Evolutionary conservation across 805 yeast genomes (phyloP).

Genomic region (Yamadazyma nakazawae): DNA sequence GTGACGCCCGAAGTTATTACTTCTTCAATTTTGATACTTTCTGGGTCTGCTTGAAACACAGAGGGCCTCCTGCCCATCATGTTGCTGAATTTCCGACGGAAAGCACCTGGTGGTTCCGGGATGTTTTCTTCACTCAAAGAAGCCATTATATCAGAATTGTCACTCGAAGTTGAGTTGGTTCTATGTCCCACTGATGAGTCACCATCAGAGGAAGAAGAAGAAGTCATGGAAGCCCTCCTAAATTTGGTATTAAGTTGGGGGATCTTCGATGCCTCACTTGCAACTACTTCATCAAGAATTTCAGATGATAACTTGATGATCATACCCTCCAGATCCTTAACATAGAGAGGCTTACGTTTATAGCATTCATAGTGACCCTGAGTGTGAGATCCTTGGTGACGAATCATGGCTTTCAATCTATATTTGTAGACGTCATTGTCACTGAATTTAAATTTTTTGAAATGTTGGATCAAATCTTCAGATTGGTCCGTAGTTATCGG

Average conservation of each 20-base stretch:
- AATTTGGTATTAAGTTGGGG: constrained; percentile 3
- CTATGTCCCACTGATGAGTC: constrained; percentile 5
- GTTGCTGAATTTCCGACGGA: constrained; percentile 34
- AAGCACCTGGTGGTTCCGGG: constrained; percentile 22
- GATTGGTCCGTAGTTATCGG: constrained; percentile 40
- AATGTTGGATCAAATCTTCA: constrained; percentile 31
- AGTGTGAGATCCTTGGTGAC: constrained; percentile 86
- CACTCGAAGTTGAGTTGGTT: constrained; percentile 7
- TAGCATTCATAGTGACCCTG: constrained; percentile 91
- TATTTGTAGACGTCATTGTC: constrained; percentile 48
- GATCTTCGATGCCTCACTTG: constrained; percentile 8
- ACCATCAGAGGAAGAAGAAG: constrained; percentile 17
- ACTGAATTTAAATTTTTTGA: constrained; percentile 36
- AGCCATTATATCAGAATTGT: constrained; percentile 13
- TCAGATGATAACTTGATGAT: constrained; percentile 42
- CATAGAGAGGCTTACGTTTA: constrained; percentile 66
- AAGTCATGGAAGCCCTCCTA: constrained; percentile 10
- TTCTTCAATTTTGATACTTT: constrained; percentile 34
- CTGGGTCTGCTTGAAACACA: constrained; percentile 36
- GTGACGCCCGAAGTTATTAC: constrained; percentile 36
- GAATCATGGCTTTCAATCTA: constrained; percentile 64
- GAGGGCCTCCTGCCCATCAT: constrained; percentile 44
- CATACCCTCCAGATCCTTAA: constrained; percentile 41
- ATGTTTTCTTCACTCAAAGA: constrained; percentile 16
- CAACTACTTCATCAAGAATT: constrained; percentile 27